A percentile compares a stretch with the other conserved stretches of the same genome.
These are phyloP conservation scores for Thymus mandschuricus DNA, from an alignment of 257 asterid species.

Conservation along the genomic window DNA sequence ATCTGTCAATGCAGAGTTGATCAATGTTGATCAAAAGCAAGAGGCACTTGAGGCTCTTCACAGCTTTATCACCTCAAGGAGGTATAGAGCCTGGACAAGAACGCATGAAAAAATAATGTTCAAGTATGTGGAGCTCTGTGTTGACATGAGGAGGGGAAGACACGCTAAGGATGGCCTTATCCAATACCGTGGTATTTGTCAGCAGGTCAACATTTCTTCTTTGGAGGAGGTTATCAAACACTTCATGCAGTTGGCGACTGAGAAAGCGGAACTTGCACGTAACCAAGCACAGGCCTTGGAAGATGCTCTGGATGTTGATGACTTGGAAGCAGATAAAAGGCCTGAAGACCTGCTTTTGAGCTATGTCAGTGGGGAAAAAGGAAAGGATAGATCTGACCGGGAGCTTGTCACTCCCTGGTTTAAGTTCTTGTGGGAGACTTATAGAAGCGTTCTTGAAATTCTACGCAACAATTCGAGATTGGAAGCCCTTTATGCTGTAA, in stretches of 20 bases:
- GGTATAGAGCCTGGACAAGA: slow-evolving; percentile 94
- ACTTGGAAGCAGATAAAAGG: slow-evolving; percentile 88
- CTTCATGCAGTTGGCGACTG: slow-evolving; percentile 92
- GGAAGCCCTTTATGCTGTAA: slow-evolving; percentile 35
- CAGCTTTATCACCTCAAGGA: slow-evolving; percentile 79
- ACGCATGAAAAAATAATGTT: slow-evolving; percentile 86
- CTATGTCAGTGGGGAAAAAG: slow-evolving; percentile 96
- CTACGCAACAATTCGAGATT: slow-evolving; percentile 32
- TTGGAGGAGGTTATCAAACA: slow-evolving; percentile 95
- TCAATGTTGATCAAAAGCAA: slow-evolving; percentile 90
- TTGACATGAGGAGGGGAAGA: slow-evolving; percentile 94
- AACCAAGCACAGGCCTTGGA: slow-evolving; percentile 83
- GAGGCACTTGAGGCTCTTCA: slow-evolving; percentile 93
- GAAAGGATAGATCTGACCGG: slow-evolving; percentile 91
- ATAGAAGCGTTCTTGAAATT: slow-evolving; percentile 31
- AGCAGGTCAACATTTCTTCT: slow-evolving; percentile 85
- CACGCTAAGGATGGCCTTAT: slow-evolving; percentile 96
- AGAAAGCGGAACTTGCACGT: slow-evolving; percentile 87
- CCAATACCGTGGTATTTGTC: slow-evolving; percentile 93
- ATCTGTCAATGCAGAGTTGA: slow-evolving; percentile 68
- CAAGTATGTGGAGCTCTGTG: slow-evolving; percentile 91
- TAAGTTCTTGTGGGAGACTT: slow-evolving; percentile 38
- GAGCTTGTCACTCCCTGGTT: slow-evolving; percentile 55
- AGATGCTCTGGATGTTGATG: slow-evolving; percentile 90
- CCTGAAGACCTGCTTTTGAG: slow-evolving; percentile 98